A percentile compares a stretch with the other conserved stretches of the same genome.
phyloP scores from a whole-genome alignment of 129 eudicot genomes.

The Flaveria ramosissima region DNA sequence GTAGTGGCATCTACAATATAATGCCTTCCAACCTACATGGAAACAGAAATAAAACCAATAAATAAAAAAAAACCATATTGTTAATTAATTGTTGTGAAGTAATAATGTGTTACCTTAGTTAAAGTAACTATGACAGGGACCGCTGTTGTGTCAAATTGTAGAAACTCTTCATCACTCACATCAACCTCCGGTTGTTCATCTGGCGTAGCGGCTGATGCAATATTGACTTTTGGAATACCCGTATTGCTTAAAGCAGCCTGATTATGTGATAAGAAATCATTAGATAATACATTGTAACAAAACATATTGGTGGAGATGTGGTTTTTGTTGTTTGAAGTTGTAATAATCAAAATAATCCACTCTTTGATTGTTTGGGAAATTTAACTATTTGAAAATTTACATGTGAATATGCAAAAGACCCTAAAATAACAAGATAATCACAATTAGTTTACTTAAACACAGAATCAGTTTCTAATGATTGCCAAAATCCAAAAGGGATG shows the following conservation, averaged over 20 bases:
- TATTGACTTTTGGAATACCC: conserved; percentile 74
- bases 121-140: conserved; percentile 88
- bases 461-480: not conserved
- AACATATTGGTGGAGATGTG: not conserved
- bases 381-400: not conserved
- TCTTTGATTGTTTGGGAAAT: not conserved
- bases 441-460: too few species aligned
- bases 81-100: too few species aligned
- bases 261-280: not conserved
- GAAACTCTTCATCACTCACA: conserved; percentile 86
- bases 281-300: not conserved
- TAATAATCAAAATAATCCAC: not conserved
- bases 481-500: not conserved
- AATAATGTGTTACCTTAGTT: conserved; percentile 34
- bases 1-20: conserved; percentile 90
- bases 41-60: not conserved
- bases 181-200: conserved; percentile 90
- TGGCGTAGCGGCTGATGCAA: conserved; percentile 58
- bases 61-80: not conserved
- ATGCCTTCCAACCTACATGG: conserved; percentile 74
- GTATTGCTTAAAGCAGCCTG: conserved; percentile 95
- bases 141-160: conserved; percentile 78
- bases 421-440: too few species aligned
- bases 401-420: too few species aligned
- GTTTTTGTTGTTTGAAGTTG: not conserved